Base-by-base conservation (phyloP, 2,329 filamentous ascomycete genomes). In the Macrophomina pseudophaseolina region DNA sequence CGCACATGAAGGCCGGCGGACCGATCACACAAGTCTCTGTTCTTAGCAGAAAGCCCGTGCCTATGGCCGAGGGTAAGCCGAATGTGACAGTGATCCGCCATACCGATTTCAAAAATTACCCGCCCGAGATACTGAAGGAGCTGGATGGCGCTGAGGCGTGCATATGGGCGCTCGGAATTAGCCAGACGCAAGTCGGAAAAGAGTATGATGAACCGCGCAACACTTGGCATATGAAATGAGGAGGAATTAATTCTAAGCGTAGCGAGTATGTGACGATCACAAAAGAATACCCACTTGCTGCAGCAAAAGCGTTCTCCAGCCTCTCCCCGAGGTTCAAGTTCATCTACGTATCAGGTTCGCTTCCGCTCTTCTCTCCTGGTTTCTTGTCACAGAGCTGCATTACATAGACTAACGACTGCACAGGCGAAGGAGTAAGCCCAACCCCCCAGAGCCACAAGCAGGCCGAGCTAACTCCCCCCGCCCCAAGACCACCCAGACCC, bases 91-190 rank as follows among this genome's bases (percentile, higher is more conserved):
- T 92, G 65, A 88, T 93, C 69, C 79, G 89, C 18, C 90, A 93
- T 73, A 82, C 85, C 16, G 88, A 93, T 75, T 93, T 91, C 72
- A 76, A 80, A 14, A 80, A 75, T 0, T 93, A 92, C 74, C 83
- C 86, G 42, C 71, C 83, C 18, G 80, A 81, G 0, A 70, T 92
- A 1, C 81, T 93, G 9, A 76, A 79, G 3, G 81, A 89, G 73
- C 80, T 94, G 0, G 81, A 83, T 63, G 90, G 86, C 28, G 91
- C 90, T 0, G 80, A 84, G 7, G 90, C 88, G 1, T 90, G 88
- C 67, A 88, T 93, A 1, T 94, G 91, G 91, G 90, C 91, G 0
- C 81, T 90, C 73, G 91, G 91, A 0, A 87, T 89, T 56, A 88
- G 85, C 68, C 85, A 88, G 72, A 86, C 76, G 11, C 79, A 84